Base-by-base conservation (phyloP, 441 rosid genomes). In the Bocquillonia castaneifolia region DNA sequence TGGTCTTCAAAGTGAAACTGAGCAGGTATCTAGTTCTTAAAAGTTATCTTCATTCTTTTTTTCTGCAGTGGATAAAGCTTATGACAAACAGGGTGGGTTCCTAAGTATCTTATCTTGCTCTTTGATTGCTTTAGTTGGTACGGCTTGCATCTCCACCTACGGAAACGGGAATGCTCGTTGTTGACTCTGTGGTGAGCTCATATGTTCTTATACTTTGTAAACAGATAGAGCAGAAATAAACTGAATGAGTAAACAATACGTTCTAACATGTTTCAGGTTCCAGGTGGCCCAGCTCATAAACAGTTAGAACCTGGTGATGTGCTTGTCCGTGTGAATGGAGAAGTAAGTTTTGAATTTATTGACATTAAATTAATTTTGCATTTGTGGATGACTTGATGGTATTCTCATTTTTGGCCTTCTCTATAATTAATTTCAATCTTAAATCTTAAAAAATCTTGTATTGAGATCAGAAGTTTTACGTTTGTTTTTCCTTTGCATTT, bases 141-240 rank as follows among this genome's bases (percentile, higher is more conserved):
- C 67, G 73, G 2, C 73, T 62, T 52, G 73, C 73, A 61, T 70
- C 73, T 52, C 62, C 73, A 14, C 54, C 55, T 75, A 94, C 83
- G 70, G 98, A 90, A 84, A 92, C 93, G 52, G 99, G 97, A 78
- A 88, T 95, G 93, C 97, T 95, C 57, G 96, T 92, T 68, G 93
- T 90, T 55, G 98, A 88, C 73, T 86, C 94, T 76, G 91, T 87
- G 90, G 98, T 90, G 64, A 82, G 88, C 63, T 55, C 48, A 60
- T 56, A 20, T 47, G 63, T 40, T 47, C 31, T 29, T 69, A 40
- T 59, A 44, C 37, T 8, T 39, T 70, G 51, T 15, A 54, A 44
- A 55, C 52, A 59, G 31, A 54, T 45, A 7, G 59, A 31, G 56
- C 57, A 48, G 34, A 44, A 45, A 20, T 25, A 48, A 18, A 45